phyloP scores from a whole-genome alignment of 768 basidiomycete species.

The Collybia sordida region DNA sequence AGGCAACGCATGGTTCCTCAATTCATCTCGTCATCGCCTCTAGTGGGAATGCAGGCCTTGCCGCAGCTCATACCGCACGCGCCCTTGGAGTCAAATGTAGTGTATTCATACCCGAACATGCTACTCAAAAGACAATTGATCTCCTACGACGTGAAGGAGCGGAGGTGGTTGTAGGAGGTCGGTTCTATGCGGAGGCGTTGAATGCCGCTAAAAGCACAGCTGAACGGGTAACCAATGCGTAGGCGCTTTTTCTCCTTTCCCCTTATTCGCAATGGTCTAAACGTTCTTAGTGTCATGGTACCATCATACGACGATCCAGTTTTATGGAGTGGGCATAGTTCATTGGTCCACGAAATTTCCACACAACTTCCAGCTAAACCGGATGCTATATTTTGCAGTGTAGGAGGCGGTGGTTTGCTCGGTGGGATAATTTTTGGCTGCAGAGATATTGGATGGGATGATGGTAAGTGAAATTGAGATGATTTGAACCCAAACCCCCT shows the following conservation, averaged over 20 bases:
- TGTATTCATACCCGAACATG: constrained; percentile 63
- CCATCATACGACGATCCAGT: constrained; percentile 70
- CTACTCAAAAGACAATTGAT: constrained; percentile 43
- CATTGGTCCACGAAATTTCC: constrained; percentile 65
- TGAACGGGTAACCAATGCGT: constrained; percentile 50
- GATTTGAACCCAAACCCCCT: neutral
- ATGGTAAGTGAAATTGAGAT: constrained; percentile 41
- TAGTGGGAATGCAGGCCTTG: constrained; percentile 77
- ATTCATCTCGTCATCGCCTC: constrained; percentile 71
- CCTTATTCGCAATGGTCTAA: neutral
- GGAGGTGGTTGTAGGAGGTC: constrained; percentile 54
- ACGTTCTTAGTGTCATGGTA: constrained; percentile 52
- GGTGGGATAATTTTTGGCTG: constrained; percentile 72
- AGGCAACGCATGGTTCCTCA: constrained; percentile 46
- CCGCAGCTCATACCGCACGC: constrained; percentile 63
- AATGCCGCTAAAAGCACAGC: constrained; percentile 46
- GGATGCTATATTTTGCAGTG: constrained; percentile 73
- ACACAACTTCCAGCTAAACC: constrained; percentile 55
- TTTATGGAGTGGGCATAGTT: constrained; percentile 75
- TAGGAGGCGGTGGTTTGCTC: constrained; percentile 68
- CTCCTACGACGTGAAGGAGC: constrained; percentile 55
- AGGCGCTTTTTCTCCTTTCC: constrained; percentile 22
- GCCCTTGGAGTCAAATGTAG: constrained; percentile 57
- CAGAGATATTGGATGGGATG: constrained; percentile 60
- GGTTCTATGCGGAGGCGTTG: constrained; percentile 57